Evolutionary conservation across 305 asterid genomes (phyloP).

Genomic region (Caryopteris hybrid): DNA sequence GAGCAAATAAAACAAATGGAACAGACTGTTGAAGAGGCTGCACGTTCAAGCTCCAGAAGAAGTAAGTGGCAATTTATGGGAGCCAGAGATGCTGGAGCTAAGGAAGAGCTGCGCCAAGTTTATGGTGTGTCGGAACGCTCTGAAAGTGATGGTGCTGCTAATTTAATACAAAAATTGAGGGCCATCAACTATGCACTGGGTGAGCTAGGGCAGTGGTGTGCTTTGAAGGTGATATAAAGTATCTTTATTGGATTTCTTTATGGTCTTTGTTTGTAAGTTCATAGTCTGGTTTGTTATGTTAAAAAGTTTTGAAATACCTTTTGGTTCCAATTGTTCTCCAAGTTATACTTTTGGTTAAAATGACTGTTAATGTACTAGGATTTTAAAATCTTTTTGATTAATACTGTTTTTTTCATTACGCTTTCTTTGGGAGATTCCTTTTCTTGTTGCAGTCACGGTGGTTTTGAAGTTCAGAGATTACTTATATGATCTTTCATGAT

Average conservation of each 20-base stretch:
- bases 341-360: not conserved
- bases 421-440: not conserved
- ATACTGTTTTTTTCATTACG: not conserved
- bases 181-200: conserved; percentile 98
- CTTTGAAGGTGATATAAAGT: conserved; percentile 66
- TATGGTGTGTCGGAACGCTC: conserved; percentile 99
- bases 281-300: conserved; percentile 6
- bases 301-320: not conserved
- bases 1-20: conserved; percentile 98
- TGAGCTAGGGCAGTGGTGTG: conserved; percentile 99
- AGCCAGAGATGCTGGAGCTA: conserved; percentile 99
- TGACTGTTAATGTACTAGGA: not conserved
- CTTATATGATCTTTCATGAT: not conserved
- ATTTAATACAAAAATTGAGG: conserved; percentile 91
- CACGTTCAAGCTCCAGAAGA: conserved; percentile 89
- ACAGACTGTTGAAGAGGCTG: conserved; percentile 85
- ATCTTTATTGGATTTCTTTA: not conserved
- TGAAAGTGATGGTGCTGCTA: conserved; percentile 99
- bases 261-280: not conserved
- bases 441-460: conserved; percentile 4
- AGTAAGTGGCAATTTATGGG: conserved; percentile 99
- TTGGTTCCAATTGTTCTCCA: conserved; percentile 8
- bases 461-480: conserved; percentile 16
- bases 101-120: conserved; percentile 90
- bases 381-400: conserved; percentile 1